Conservation (phyloP, 257 asterid genomes). For the Solanum habrochaites region DNA sequence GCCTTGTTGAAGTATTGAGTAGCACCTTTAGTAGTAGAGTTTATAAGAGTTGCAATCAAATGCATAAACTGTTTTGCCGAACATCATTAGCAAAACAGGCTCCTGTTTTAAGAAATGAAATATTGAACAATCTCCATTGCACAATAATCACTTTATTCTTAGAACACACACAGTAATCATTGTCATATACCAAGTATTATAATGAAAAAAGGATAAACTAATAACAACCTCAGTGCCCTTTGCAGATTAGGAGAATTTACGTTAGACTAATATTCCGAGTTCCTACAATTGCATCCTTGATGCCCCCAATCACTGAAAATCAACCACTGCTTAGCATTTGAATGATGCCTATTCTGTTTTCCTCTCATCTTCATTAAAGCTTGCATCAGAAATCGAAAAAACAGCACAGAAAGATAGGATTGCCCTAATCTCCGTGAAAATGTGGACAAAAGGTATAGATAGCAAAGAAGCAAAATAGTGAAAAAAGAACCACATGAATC, state of each 20-base stretch:
- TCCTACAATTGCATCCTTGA: neutral
- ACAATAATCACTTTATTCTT: neutral
- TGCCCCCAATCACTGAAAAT: neutral
- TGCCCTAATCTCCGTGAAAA: constrained; percentile 34
- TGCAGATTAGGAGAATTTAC: neutral
- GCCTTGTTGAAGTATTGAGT: neutral
- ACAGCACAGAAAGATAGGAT: neutral
- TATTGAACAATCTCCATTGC: neutral
- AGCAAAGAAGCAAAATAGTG: constrained; percentile 49
- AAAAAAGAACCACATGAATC: constrained; percentile 75
- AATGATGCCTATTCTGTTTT: neutral
- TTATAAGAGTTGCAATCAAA: neutral
- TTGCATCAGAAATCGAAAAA: neutral
- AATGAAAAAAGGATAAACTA: neutral
- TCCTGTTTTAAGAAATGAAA: neutral
- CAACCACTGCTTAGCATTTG: neutral
- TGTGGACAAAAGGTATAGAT: constrained; percentile 55
- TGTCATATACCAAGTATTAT: neutral
- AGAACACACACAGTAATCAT: neutral
- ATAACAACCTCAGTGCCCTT: neutral
- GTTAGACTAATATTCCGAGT: neutral
- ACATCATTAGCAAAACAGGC: neutral
- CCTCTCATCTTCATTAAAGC: neutral
- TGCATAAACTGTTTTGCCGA: neutral
- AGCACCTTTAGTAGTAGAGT: neutral